A percentile compares a stretch with the other conserved stretches of the same genome.
These are phyloP conservation scores for Malassezia caprae DNA, from an alignment of 1,284 basidiomycete species.

Conservation along the genomic window DNA sequence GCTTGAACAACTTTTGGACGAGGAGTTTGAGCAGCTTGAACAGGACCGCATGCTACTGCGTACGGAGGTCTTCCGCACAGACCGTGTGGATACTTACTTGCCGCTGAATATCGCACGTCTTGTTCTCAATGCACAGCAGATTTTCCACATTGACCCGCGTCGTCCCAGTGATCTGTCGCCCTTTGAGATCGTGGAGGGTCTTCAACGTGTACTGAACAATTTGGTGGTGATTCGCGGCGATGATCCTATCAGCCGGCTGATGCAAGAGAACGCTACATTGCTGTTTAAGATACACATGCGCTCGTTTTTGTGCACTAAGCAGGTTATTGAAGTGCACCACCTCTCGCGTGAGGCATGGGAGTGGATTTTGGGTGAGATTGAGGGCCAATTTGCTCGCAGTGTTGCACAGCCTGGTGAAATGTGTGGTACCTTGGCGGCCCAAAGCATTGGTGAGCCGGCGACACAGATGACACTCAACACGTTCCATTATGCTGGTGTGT, in stretches of 20 bases:
- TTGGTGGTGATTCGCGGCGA: constrained; percentile 63
- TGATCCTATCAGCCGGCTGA: constrained; percentile 60
- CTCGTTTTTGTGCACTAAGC: constrained; percentile 42
- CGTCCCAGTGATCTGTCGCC: constrained; percentile 89
- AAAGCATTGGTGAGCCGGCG: constrained; percentile 97
- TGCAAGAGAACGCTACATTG: constrained; percentile 79
- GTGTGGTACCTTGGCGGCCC: constrained; percentile 95
- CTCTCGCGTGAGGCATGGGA: constrained; percentile 66
- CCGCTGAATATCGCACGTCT: constrained; percentile 73
- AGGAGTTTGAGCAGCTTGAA: constrained; percentile 68
- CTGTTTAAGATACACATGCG: constrained; percentile 67
- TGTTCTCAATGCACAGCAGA: constrained; percentile 87
- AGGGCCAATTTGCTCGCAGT: constrained; percentile 62
- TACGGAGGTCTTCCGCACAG: constrained; percentile 64
- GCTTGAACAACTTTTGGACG: constrained; percentile 78
- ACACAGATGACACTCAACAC: constrained; percentile 99
- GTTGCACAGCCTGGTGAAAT: constrained; percentile 91
- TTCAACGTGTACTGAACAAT: constrained; percentile 49
- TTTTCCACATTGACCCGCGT: constrained; percentile 90
- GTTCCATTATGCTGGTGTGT: constrained; percentile 95
- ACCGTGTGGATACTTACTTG: constrained; percentile 59
- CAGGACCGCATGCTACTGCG: constrained; percentile 70
- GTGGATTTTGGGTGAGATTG: constrained; percentile 93
- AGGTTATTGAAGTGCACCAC: constrained; percentile 45
- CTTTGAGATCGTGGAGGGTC: constrained; percentile 68